Base-by-base conservation (phyloP, 2,329 filamentous ascomycete species). In the Phoma sp. region DNA sequence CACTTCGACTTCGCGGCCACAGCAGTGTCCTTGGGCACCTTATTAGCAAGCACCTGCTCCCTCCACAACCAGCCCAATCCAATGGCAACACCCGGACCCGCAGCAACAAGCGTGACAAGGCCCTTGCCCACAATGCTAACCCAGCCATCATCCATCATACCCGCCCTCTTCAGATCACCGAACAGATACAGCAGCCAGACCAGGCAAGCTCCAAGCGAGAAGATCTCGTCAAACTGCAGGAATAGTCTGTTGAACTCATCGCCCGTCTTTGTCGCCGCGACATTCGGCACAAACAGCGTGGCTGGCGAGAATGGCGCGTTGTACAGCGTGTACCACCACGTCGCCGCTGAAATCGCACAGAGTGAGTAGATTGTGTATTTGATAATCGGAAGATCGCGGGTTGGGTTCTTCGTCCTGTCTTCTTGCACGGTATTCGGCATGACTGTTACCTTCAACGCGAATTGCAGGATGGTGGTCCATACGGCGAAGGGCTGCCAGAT, bases 401-500 rank as follows among this genome's bases (percentile, higher is more conserved):
- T 28, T 5, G 48, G 26, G 28, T 56, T 51, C 0, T 57, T 47
- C 23, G 59, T 17, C 1, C 47, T 38, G 28, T 57, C 59, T 10
- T 50, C 34, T 17, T 53, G n/a, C 2, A 61, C 26, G 2, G 53
- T 59, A 33, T 61, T 42, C 7, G 53, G 47, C 53, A 59, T 59
- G 32, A 61, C 38, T 0, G 56, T 59, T 26, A 53, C 55, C 30
- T 61, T 61, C 30, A 61, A 32, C 11, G 51, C 20, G 15, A 57
- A 53, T 18, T 61, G 59, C 33, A 59, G 25, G 20, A 59, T 53
- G 17, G 53, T 53, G n/a, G 46, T 47, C 37, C 45, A 61, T 17
- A 61, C 17, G 3, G 59, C 42, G 29, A 61, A 59, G 1, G 53
- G 56, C 14, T 61, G 59, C 59, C 59, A 61, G 37, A 61, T 43